Evolutionary conservation across 768 basidiomycete species (phyloP), one percentile per base, ranked within the genome.

Genomic region (Tephrocybe sp.): DNA sequence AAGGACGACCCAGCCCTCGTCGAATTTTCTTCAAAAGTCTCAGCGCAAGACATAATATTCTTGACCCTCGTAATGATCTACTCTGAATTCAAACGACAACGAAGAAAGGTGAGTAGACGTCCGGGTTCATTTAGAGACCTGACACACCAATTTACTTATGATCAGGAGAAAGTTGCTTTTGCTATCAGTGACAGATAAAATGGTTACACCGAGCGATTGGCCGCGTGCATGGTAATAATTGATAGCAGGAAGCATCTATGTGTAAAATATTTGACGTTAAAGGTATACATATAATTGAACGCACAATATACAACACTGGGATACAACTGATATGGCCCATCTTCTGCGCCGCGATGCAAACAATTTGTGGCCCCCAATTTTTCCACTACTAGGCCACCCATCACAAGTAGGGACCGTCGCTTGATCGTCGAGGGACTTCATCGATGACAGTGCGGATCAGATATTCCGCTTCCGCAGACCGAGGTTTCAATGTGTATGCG

Each of bases 391-490:
- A n/a, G n/a, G n/a, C n/a, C n/a, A 16, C 15, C 12, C 13, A 5
- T 40, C 30, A 54, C 4, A 59, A 46, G 31, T 59, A 49, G 3
- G 51, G 41, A 9, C 57, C 56, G 34, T 63, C 61, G 12, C 61
- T 59, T 15, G 55, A 60, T n/a, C 44, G 31, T 16, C 21, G 58
- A 1, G 50, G 46, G 36, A 15, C 38, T n/a, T 57, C 61, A 0
- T 60, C 57, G 19, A 49, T 40, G 2, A 60, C 47, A 12, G 49
- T 49, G 6, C 55, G 48, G 27, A 63, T 63, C 3, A 63, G 41
- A 9, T 53, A 37, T 44, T 55, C 50, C 11, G 60, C 60, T 28
- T 61, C 60, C 4, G 48, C 22, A 18, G 61, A 63, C 0, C 63
- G 56, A 9, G 58, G 58, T 18, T 51, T 51, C 9, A 63, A 53